Conservation (phyloP, 371 early-diverging fungal genomes). For the Mucor plumbeus region DNA sequence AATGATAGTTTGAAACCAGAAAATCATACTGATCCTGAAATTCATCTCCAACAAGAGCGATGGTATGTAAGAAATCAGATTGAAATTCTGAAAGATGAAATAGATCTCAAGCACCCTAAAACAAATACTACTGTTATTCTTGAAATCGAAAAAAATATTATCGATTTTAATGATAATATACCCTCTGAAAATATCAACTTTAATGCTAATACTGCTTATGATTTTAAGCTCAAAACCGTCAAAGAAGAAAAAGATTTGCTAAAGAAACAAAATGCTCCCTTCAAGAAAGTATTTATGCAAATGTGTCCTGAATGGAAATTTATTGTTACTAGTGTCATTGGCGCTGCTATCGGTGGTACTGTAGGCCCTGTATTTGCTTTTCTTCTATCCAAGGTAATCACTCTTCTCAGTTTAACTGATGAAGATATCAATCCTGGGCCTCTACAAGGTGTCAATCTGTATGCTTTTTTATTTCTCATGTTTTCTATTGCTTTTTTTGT, state of each 20-base stretch:
- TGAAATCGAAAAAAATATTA: background rate
- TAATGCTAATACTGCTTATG: conserved; percentile 34
- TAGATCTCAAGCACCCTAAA: background rate
- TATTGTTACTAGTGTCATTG: conserved; percentile 39
- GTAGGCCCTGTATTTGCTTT: conserved; percentile 33
- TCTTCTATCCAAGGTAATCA: conserved; percentile 12
- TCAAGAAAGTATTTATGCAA: conserved; percentile 37
- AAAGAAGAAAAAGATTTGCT: conserved; percentile 43
- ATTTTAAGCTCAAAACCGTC: conserved; percentile 40
- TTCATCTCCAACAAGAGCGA: conserved; percentile 9
- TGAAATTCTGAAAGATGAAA: background rate
- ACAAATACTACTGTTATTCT: background rate
- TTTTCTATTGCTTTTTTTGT: conserved; percentile 46
- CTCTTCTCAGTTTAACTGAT: conserved; percentile 4
- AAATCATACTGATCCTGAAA: background rate
- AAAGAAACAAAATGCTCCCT: conserved; percentile 51
- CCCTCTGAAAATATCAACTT: background rate
- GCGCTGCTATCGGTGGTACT: conserved; percentile 58
- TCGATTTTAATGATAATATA: background rate
- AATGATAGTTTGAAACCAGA: background rate
- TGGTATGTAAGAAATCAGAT: conserved; percentile 21
- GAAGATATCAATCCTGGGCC: conserved; percentile 39
- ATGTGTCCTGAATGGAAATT: conserved; percentile 43
- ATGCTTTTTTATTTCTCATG: conserved; percentile 71
- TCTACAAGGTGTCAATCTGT: conserved; percentile 64